Percentiles rank a stretch among this genome's conserved stretches.
These are phyloP conservation scores for Mucor ambiguus DNA, from an alignment of 371 early-diverging fungal species.

Conservation along the genomic window DNA sequence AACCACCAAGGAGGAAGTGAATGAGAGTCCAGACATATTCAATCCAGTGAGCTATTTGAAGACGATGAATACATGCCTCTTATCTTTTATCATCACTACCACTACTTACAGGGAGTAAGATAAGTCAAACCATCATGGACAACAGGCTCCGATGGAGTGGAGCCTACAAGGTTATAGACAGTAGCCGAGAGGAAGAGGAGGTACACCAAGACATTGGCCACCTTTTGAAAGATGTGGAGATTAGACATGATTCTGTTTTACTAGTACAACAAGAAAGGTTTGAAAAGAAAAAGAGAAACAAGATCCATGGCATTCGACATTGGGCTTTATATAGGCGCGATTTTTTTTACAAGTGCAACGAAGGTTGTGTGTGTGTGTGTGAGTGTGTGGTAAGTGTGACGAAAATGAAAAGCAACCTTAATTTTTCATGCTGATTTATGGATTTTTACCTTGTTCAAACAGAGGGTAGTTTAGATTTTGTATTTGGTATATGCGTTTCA, in stretches of 20 bases:
- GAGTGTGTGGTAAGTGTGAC: conserved; percentile 7
- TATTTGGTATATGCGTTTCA: neutral
- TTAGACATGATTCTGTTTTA: conserved; percentile 16
- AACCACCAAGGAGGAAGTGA: conserved; percentile 68
- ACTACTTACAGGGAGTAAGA: conserved; percentile 51
- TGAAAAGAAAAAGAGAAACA: conserved; percentile 10
- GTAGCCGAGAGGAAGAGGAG: conserved; percentile 67
- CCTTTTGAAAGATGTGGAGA: conserved; percentile 52
- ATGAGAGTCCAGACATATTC: conserved; percentile 66
- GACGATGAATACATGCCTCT: neutral
- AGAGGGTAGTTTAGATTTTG: neutral
- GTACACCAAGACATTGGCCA: conserved; percentile 70
- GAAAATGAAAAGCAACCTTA: neutral
- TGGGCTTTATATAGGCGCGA: neutral
- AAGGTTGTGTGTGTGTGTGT: neutral
- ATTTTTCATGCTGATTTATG: neutral
- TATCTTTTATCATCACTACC: neutral
- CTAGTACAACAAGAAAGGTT: neutral
- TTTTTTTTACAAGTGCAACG: neutral
- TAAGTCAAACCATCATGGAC: conserved; percentile 47
- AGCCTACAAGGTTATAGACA: conserved; percentile 60
- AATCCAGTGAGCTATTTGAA: conserved; percentile 44
- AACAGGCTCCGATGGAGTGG: conserved; percentile 35
- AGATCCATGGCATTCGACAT: neutral
- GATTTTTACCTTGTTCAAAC: neutral